phyloP scores from a whole-genome alignment of 768 basidiomycete genomes.

The Leccinum rimulosum region DNA sequence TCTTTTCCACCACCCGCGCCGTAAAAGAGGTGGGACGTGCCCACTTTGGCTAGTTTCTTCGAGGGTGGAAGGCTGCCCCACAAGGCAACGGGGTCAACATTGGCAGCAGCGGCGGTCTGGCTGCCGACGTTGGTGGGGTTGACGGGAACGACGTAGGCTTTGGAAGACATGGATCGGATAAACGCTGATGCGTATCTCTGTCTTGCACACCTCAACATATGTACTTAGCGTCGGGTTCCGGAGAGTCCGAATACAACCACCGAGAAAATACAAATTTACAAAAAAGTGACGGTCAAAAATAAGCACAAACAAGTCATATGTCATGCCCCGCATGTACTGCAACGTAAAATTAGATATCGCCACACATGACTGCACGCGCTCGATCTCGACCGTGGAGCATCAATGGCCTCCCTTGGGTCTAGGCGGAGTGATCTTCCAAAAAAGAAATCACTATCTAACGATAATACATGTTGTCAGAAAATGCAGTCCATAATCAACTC shows the following conservation, averaged over 20 bases:
- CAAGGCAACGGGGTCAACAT: constrained; percentile 46
- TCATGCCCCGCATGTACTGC: not conserved
- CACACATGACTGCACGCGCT: not conserved
- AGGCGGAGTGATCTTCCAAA: too few species aligned
- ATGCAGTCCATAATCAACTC: not conserved
- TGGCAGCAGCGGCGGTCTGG: constrained; percentile 30
- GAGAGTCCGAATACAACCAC: constrained; percentile 9
- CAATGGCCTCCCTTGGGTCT: too few species aligned
- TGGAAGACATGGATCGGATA: constrained; percentile 46
- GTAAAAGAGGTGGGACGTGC: constrained; percentile 65
- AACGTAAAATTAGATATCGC: too few species aligned
- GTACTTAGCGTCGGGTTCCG: constrained; percentile 25
- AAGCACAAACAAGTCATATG: not conserved
- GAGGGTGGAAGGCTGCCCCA: constrained; percentile 51
- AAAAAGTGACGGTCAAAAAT: not conserved
- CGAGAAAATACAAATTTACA: not conserved
- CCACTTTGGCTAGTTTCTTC: constrained; percentile 55
- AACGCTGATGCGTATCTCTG: constrained; percentile 23
- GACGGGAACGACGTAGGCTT: constrained; percentile 57
- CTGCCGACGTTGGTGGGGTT: constrained; percentile 39
- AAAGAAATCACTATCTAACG: too few species aligned
- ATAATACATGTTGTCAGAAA: not conserved
- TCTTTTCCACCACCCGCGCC: constrained; percentile 41
- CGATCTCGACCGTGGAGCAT: not conserved
- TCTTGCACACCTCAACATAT: constrained; percentile 16